phyloP scores from a whole-genome alignment of 2,329 filamentous ascomycete genomes.

The Talaromyces funiculosus region DNA sequence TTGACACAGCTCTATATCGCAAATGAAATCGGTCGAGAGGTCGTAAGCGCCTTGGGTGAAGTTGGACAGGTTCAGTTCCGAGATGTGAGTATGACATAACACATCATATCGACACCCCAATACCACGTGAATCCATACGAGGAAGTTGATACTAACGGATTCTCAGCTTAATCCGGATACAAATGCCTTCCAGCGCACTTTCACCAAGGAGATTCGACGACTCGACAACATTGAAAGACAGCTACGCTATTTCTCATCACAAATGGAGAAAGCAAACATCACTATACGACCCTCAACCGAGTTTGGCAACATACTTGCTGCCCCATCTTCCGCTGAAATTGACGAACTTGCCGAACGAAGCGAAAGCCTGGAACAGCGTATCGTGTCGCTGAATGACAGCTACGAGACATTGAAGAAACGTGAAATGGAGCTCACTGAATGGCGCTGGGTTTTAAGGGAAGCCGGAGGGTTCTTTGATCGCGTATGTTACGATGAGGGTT shows the following conservation, averaged over 20 bases:
- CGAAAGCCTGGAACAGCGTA: slow-evolving; percentile 84
- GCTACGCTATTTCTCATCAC: slow-evolving; percentile 87
- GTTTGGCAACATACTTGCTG: slow-evolving; percentile 77
- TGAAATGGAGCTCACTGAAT: slow-evolving; percentile 93
- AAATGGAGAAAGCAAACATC: slow-evolving; percentile 92
- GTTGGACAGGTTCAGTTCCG: slow-evolving; percentile 94
- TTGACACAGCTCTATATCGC: slow-evolving; percentile 99
- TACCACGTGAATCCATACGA: no score
- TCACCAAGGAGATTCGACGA: slow-evolving; percentile 93
- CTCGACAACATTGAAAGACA: slow-evolving; percentile 98
- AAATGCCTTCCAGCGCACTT: slow-evolving; percentile 92
- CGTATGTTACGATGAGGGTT: slow-evolving; percentile 23
- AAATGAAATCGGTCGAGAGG: slow-evolving; percentile 97
- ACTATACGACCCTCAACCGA: slow-evolving; percentile 84
- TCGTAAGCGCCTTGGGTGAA: slow-evolving; percentile 93
- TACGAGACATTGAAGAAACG: slow-evolving; percentile 98
- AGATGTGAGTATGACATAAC: slow-evolving; percentile 62
- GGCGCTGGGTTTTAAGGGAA: slow-evolving; percentile 96
- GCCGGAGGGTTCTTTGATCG: slow-evolving; percentile 96
- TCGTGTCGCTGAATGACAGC: slow-evolving; percentile 90
- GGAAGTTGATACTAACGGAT: slow-evolving; percentile 2
- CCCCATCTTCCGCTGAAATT: slow-evolving; percentile 88
- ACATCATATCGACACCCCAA: slow-evolving; percentile 12
- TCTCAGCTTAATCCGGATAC: slow-evolving; percentile 81
- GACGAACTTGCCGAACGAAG: slow-evolving; percentile 91